Evolutionary conservation across 2,329 filamentous ascomycete species (phyloP), one percentile per base, ranked within the genome.

Genomic region (Aspergillus terreus): DNA sequence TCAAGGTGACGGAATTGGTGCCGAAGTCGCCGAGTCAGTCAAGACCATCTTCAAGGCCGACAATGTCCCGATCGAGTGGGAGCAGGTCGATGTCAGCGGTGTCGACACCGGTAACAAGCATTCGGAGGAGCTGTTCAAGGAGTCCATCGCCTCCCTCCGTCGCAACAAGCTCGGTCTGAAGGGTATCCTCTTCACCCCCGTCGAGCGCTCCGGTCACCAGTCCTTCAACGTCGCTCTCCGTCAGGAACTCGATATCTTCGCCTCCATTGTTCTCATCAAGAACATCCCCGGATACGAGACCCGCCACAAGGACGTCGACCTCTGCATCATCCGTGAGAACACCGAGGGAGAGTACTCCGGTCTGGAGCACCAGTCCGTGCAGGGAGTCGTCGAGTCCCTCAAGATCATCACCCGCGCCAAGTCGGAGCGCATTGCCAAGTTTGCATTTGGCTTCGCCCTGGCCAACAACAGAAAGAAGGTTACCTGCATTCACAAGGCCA

Each of bases 21-120:
- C 90, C 75, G 94, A 99, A 79, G 92, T 97, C 57, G 91, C 92
- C 67, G 92, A 97, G 79, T 94, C 90, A 58, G 92, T 99, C 75
- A 96, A 96, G 86, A 95, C 92, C 63, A 88, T 99, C 76, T 97
- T 97, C 87, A 97, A 96, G 85, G 92, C 92, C 73, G 92, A 97
- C 81, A 97, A 96, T 72, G 92, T 96, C 49, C 94, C 94, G 69
- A 86, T 99, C 67, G 91, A 96, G 77, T 97, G 94, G 92, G 94
- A 99, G 78, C 92, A 97, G 81, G 83, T 99, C 66, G 92, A 96
- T 72, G 92, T 96, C 44, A 91, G 90, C 25, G 94, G 94, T 75
- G 82, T 97, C 60, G 89, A 92, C 71, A 84, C 86, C 54, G 88
- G 88, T 67, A 82, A 84, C 73, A 90, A 91, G 77, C 87, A 91